Evolutionary conservation across 2,329 filamentous ascomycete genomes (phyloP).

Genomic region (Polytolypa hystricis): DNA sequence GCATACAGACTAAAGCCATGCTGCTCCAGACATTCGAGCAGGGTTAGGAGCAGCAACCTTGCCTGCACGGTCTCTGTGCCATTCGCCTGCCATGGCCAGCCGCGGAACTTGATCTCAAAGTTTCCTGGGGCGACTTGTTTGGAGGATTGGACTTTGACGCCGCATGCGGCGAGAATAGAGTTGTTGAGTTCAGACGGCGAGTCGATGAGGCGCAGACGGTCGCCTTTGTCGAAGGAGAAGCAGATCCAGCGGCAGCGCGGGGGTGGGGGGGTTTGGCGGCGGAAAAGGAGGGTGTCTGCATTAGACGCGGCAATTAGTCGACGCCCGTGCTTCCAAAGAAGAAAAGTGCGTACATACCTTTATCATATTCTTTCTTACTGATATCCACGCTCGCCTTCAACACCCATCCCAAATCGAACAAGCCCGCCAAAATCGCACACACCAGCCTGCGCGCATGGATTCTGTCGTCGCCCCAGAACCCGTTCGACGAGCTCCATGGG

Average conservation of each 20-base stretch:
- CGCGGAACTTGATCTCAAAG: constrained; percentile 24
- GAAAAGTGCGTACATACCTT: constrained; percentile 1
- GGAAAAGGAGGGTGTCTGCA: constrained; percentile 30
- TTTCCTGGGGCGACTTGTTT: constrained; percentile 10
- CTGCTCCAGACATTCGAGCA: constrained; percentile 25
- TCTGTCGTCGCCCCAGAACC: constrained; percentile 16
- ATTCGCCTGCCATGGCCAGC: constrained; percentile 22
- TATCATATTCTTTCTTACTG: constrained; percentile 15
- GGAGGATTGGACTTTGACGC: constrained; percentile 5
- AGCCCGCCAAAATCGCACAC: constrained; percentile 20
- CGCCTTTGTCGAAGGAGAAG: constrained; percentile 24
- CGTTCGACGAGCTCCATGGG: constrained; percentile 22
- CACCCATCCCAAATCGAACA: constrained; percentile 30
- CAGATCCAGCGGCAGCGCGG: constrained; percentile 27
- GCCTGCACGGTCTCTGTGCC: constrained; percentile 27
- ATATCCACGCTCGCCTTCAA: constrained; percentile 26
- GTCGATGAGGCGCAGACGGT: constrained; percentile 26
- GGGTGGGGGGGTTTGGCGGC: constrained; percentile 24
- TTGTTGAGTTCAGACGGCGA: constrained; percentile 13
- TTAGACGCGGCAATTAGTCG: no score
- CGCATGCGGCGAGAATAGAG: constrained; percentile 13
- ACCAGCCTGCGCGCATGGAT: constrained; percentile 23
- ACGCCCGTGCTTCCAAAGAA: no score
- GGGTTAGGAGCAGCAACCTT: constrained; percentile 23
- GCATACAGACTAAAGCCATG: constrained; percentile 32